phyloP scores from a whole-genome alignment of 129 eudicot species.

The Flaveria sonorensis region DNA sequence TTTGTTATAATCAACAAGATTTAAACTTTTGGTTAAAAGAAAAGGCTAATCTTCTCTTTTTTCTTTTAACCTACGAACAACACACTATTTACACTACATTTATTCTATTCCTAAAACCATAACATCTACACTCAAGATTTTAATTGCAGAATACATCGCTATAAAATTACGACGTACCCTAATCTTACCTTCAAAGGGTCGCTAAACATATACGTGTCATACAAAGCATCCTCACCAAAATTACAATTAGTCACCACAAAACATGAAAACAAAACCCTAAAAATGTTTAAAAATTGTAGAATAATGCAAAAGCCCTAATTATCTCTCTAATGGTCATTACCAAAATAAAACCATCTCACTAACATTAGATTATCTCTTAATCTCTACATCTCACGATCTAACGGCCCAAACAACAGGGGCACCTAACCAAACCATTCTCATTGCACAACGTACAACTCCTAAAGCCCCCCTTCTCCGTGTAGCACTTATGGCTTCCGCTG shows the following conservation, averaged over 20 bases:
- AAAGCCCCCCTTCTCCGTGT: slow-evolving; percentile 66
- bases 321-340: background rate
- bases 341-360: slow-evolving; percentile 26
- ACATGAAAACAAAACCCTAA: background rate
- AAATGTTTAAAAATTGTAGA: slow-evolving; percentile 13
- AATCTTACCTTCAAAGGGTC: background rate
- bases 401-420: slow-evolving; percentile 60
- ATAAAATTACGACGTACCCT: too few relatives aligned
- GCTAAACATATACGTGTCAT: background rate
- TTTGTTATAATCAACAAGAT: too few relatives aligned
- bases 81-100: too few relatives aligned
- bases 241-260: background rate
- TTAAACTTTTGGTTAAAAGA: too few relatives aligned
- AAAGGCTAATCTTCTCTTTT: too few relatives aligned
- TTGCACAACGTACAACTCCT: slow-evolving; percentile 79
- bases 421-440: slow-evolving; percentile 89
- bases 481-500: slow-evolving; percentile 84
- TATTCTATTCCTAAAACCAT: too few relatives aligned
- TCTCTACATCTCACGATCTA: slow-evolving; percentile 12
- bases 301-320: background rate
- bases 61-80: too few relatives aligned
- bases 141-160: too few relatives aligned
- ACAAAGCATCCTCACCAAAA: background rate
- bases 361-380: slow-evolving; percentile 8
- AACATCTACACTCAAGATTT: too few relatives aligned